These are phyloP conservation scores for Fragilariopsis cylindrus DNA, from an alignment of 108 stramenopile species.

Conservation along the genomic window DNA sequence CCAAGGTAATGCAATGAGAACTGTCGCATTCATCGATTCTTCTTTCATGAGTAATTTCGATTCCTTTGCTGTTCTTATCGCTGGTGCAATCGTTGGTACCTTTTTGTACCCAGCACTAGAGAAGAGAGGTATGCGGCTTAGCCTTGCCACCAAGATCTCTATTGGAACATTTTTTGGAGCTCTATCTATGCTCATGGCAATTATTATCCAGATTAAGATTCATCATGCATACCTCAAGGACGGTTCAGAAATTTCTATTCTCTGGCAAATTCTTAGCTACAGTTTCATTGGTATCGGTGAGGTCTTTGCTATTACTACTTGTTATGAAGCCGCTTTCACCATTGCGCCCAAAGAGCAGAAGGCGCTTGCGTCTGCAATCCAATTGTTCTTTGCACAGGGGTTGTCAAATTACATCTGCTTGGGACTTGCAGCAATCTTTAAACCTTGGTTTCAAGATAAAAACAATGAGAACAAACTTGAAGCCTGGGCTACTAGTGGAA, in stretches of 20 bases:
- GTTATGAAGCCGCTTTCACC: slow-evolving; percentile 37
- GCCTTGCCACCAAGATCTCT: slow-evolving; percentile 1
- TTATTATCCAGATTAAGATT: slow-evolving; percentile 3
- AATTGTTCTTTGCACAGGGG: slow-evolving; percentile 34
- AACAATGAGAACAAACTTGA: no score
- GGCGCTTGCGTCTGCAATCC: slow-evolving; percentile 28
- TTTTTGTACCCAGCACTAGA: background rate
- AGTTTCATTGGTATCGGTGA: slow-evolving; percentile 33
- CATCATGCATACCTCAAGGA: background rate
- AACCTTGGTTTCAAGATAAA: slow-evolving; percentile 1
- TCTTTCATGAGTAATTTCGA: background rate
- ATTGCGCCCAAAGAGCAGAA: slow-evolving; percentile 19
- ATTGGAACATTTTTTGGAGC: slow-evolving; percentile 11
- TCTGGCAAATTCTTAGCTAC: slow-evolving; percentile 36
- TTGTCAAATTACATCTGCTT: slow-evolving; percentile 28
- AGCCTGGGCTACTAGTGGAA: no score
- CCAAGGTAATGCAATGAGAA: background rate
- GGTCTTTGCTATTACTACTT: slow-evolving; percentile 28
- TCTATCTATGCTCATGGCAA: background rate
- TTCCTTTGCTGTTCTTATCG: background rate
- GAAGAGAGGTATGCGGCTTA: background rate
- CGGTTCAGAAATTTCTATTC: slow-evolving; percentile 15
- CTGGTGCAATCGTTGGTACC: background rate
- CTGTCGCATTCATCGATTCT: background rate
- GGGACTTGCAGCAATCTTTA: slow-evolving; percentile 12